Evolutionary conservation across 1,284 basidiomycete genomes (phyloP).

Genomic region (Meripilus lineatus): DNA sequence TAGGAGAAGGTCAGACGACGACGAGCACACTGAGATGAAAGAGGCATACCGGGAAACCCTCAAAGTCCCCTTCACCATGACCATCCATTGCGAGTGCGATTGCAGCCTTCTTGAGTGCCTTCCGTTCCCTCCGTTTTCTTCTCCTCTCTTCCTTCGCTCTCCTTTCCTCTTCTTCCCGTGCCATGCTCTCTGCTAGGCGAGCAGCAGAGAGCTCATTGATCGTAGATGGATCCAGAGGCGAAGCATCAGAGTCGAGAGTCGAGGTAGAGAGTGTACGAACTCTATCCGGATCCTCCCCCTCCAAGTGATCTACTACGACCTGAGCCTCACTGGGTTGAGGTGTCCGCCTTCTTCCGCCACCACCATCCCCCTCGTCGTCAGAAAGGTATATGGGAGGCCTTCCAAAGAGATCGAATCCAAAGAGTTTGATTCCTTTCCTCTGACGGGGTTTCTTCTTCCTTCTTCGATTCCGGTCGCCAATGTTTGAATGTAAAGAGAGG

Average conservation of each 20-base stretch:
- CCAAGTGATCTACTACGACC: not conserved
- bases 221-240: constrained; percentile 49
- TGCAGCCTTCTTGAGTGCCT: constrained; percentile 38
- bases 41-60: constrained; percentile 52
- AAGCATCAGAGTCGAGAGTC: constrained; percentile 64
- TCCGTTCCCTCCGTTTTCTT: constrained; percentile 38
- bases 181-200: constrained; percentile 30
- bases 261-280: constrained; percentile 37
- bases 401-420: constrained; percentile 64
- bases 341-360: constrained; percentile 10
- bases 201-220: constrained; percentile 45
- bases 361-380: constrained; percentile 39
- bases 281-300: constrained; percentile 8
- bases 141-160: constrained; percentile 44
- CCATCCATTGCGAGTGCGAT: constrained; percentile 37
- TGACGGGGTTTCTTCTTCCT: constrained; percentile 29
- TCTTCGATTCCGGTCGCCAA: constrained; percentile 34
- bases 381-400: constrained; percentile 50
- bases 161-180: constrained; percentile 35
- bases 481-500: constrained; percentile 62
- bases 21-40: constrained; percentile 4
- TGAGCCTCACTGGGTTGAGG: too few species aligned
- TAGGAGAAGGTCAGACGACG: constrained; percentile 9
- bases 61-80: constrained; percentile 37
- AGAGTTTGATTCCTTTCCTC: constrained; percentile 44